phyloP scores from a whole-genome alignment of 148 eudicot species.

The Polygonum maritimum region DNA sequence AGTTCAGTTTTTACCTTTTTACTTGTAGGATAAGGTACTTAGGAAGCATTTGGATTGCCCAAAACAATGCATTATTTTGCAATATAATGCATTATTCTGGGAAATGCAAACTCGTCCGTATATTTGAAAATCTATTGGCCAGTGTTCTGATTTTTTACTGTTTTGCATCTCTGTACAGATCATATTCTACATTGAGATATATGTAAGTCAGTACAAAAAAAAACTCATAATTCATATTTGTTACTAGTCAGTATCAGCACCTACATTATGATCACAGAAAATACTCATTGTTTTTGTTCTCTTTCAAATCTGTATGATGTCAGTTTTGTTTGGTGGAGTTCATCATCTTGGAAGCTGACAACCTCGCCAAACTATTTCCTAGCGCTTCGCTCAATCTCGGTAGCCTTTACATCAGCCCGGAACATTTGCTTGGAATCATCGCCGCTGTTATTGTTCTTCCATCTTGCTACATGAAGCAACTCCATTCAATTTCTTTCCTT shows the following conservation, averaged over 20 bases:
- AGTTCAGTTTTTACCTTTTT: constrained; percentile 14
- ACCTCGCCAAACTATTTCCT: constrained; percentile 1
- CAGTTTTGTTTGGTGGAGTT: constrained; percentile 9
- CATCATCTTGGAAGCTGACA: constrained; percentile 10
- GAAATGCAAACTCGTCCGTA: too few species aligned
- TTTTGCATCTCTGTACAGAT: background rate
- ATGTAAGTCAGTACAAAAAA: background rate
- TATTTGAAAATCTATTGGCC: too few species aligned
- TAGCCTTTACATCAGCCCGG: background rate
- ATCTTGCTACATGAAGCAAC: background rate
- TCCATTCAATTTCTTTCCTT: constrained; percentile 5
- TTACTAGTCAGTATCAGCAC: background rate
- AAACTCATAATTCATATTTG: background rate
- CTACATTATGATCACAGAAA: background rate
- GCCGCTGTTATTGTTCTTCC: background rate
- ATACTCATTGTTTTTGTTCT: background rate
- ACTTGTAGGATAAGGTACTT: too few species aligned
- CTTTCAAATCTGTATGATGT: background rate
- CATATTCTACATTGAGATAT: constrained; percentile 6
- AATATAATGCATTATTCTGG: background rate
- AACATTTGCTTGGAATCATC: constrained; percentile 5
- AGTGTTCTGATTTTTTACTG: background rate
- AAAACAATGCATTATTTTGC: too few species aligned
- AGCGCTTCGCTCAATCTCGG: constrained; percentile 3
- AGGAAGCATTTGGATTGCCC: too few species aligned